Conservation (phyloP, 2,329 filamentous ascomycete species). For the Malbranchea zuffiana region DNA sequence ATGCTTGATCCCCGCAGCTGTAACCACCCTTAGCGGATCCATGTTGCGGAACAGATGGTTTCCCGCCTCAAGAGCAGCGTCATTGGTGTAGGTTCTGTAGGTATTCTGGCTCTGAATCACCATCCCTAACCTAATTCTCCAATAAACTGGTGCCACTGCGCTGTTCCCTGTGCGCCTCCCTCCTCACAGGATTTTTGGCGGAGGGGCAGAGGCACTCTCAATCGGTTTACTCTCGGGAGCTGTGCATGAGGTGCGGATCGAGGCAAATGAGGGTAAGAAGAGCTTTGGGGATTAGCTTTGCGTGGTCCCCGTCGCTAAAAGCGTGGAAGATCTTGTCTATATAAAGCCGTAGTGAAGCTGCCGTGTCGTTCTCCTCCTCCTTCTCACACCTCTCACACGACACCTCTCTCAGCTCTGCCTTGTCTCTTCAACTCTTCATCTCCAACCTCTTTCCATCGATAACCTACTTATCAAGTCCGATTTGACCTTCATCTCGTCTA, state of each 20-base stretch:
- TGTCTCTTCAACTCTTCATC: not conserved
- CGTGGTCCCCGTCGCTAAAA: not conserved
- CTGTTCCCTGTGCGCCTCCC: constrained; percentile 1
- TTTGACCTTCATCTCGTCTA: too few relatives aligned
- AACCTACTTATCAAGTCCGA: too few relatives aligned
- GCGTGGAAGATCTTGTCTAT: too few relatives aligned
- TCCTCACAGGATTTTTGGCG: not conserved
- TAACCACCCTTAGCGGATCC: too few relatives aligned
- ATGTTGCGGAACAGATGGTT: too few relatives aligned
- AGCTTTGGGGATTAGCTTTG: not conserved
- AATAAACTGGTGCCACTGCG: constrained; percentile 1
- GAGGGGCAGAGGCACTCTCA: constrained; percentile 4
- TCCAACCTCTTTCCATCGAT: not conserved
- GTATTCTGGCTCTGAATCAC: not conserved
- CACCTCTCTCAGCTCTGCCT: not conserved
- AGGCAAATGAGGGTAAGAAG: too few relatives aligned
- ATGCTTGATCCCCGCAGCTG: too few relatives aligned
- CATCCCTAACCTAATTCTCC: not conserved
- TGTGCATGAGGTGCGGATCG: too few relatives aligned
- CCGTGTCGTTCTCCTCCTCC: constrained; percentile 1
- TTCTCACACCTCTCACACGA: not conserved
- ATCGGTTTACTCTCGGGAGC: constrained; percentile 3
- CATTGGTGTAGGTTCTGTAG: constrained; percentile 2
- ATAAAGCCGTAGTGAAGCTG: constrained; percentile 2
- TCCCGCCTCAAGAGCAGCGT: too few relatives aligned